Evolutionary conservation across 139 green algal genomes (phyloP), one percentile per base, ranked within the genome.

Genomic region (Zygnema cylindricum): DNA sequence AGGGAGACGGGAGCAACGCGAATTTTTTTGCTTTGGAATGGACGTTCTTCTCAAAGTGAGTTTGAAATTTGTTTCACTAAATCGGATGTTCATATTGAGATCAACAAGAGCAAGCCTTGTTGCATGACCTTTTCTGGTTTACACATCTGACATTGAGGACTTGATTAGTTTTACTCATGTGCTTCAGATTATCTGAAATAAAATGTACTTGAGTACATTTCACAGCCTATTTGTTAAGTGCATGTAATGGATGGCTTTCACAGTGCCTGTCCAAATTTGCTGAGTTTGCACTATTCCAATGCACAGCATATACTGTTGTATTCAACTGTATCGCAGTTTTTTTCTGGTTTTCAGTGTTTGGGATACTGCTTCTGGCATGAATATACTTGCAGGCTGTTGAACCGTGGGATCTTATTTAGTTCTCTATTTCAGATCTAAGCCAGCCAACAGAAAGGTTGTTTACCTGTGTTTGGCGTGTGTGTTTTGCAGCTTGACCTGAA

Each of bases 1-100:
- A 78, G 92, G 96, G 85, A 94, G 97, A 38, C 88, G 98, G n/a
- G 89, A 93, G 69, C 97, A 99, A 92, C 93, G 97, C 0, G 96
- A 96, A 57, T 99, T 99, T 88, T 98, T 98, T 91, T 94, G 86
- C 41, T 99, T 99, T 93, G 97, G 97, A 75, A 98, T 98, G 96
- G 96, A 99, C 54, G 82, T 95, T 42, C 83, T 89, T 69, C 73
- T 91, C 23, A 87, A 54, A 69, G 71, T 91, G 40, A 35, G 79
- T 73, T 30, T 73, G 30, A 25, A 30, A 30, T 35, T 30, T 73
- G 30, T 30, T 30, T 82, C 23, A 21, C 23, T 82, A 23, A 22
- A 23, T 82, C n/a, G 25, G 22, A 33, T 82, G 75, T 82, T 43
- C 22, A 33, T 41, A 76, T 82, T 22, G 35, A 21, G 25, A 54